Percentiles rank a stretch among this genome's conserved stretches.
phyloP scores from a whole-genome alignment of 2,329 filamentous ascomycete species.

The Diplodia intermedia region DNA sequence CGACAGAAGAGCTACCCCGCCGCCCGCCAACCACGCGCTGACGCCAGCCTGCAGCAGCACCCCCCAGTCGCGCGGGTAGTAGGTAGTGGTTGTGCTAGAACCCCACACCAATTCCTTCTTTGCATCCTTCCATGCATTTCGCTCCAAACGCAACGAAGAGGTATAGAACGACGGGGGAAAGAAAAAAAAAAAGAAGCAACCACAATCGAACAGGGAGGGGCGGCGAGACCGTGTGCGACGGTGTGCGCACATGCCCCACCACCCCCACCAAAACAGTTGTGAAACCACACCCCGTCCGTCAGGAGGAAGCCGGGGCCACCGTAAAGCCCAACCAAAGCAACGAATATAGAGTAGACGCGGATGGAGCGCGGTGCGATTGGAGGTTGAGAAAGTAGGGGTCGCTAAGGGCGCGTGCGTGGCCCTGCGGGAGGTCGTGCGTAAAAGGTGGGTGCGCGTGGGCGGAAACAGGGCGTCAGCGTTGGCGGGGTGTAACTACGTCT shows the following conservation, averaged over 20 bases:
- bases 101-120: not conserved
- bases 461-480: not conserved
- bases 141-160: not conserved
- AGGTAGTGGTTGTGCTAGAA: not conserved
- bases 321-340: not conserved
- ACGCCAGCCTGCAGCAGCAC: not conserved
- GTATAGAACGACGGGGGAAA: not conserved
- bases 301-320: not conserved
- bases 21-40: not conserved
- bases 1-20: not conserved
- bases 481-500: constrained; percentile 15
- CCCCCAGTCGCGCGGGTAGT: not conserved
- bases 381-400: not conserved
- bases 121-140: not conserved
- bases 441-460: not conserved
- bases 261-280: not conserved
- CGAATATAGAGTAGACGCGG: not conserved
- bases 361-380: not conserved
- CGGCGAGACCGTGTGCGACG: not conserved
- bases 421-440: constrained; percentile 4
- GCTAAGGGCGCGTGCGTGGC: constrained; percentile 1
- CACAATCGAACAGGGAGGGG: not conserved
- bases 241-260: not conserved
- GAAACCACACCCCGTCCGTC: not conserved
- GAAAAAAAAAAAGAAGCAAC: too few species aligned